Conservation (phyloP, 2,329 filamentous ascomycete genomes). For the Didymella exigua region DNA sequence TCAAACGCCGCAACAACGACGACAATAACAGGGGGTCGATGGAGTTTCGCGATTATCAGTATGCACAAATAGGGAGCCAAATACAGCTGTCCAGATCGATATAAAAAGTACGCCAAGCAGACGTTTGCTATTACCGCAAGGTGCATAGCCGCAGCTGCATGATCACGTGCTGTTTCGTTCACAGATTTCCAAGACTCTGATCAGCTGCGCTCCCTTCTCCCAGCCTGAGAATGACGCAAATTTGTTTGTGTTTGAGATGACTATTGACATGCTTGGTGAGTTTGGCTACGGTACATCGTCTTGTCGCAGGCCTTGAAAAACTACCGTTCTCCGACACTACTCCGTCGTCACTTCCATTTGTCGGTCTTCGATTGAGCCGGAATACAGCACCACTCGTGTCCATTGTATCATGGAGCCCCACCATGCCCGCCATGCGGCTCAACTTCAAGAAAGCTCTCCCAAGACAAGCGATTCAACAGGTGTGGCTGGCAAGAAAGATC, state of each 20-base stretch:
- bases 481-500: slow-evolving; percentile 14
- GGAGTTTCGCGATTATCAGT: too few relatives aligned
- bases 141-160: not conserved
- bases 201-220: too few relatives aligned
- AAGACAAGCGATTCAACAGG: slow-evolving; percentile 13
- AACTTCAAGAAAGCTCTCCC: slow-evolving; percentile 6
- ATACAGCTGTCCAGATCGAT: too few relatives aligned
- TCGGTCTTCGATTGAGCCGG: slow-evolving; percentile 27
- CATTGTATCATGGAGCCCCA: slow-evolving; percentile 19
- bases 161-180: not conserved
- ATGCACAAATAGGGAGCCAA: too few relatives aligned
- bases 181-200: too few relatives aligned
- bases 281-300: not conserved
- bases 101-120: not conserved
- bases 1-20: not conserved
- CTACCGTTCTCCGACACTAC: not conserved
- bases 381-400: slow-evolving; percentile 24
- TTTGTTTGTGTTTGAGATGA: too few relatives aligned
- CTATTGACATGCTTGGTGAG: not conserved
- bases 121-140: not conserved
- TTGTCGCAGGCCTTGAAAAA: not conserved
- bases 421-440: slow-evolving; percentile 22
- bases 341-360: not conserved
- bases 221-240: too few relatives aligned
- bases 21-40: not conserved